Conservation (phyloP, 2,329 filamentous ascomycete species). For the Neonectria coccinea region DNA sequence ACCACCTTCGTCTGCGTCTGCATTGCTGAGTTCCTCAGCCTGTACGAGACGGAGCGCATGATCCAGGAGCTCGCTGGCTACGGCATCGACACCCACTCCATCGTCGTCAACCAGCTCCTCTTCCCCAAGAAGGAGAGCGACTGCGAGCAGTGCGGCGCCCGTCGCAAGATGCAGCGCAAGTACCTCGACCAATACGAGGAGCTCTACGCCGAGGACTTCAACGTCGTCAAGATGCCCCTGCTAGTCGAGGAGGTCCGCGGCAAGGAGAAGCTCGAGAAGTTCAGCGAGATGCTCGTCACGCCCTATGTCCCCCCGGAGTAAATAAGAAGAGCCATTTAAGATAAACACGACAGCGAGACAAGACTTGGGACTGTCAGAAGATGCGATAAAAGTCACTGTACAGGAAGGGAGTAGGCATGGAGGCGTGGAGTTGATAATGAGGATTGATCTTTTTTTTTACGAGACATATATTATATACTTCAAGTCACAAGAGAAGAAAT, state of each 20-base stretch:
- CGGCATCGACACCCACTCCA: slow-evolving; percentile 94
- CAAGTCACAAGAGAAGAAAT: slow-evolving; percentile 36
- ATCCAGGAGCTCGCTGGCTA: slow-evolving; percentile 97
- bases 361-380: slow-evolving; percentile 25
- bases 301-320: slow-evolving; percentile 77
- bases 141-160: slow-evolving; percentile 95
- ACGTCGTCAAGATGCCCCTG: slow-evolving; percentile 98
- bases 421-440: slow-evolving; percentile 37
- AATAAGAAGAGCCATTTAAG: slow-evolving; percentile 27
- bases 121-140: slow-evolving; percentile 87
- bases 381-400: slow-evolving; percentile 17
- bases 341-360: slow-evolving; percentile 19
- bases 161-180: slow-evolving; percentile 99
- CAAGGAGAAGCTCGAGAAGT: slow-evolving; percentile 92
- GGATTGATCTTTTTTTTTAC: slow-evolving; percentile 26
- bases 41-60: slow-evolving; percentile 99
- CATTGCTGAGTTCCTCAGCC: slow-evolving; percentile 94
- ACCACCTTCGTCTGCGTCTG: slow-evolving; percentile 99
- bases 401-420: slow-evolving; percentile 16
- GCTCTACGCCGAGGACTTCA: slow-evolving; percentile 94
- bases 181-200: slow-evolving; percentile 99
- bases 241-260: slow-evolving; percentile 95
- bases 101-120: slow-evolving; percentile 97
- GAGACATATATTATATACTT: slow-evolving; percentile 31
- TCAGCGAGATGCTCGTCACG: slow-evolving; percentile 84